Evolutionary conservation across 257 asterid species (phyloP).

Genomic region (Solanum etuberosum): DNA sequence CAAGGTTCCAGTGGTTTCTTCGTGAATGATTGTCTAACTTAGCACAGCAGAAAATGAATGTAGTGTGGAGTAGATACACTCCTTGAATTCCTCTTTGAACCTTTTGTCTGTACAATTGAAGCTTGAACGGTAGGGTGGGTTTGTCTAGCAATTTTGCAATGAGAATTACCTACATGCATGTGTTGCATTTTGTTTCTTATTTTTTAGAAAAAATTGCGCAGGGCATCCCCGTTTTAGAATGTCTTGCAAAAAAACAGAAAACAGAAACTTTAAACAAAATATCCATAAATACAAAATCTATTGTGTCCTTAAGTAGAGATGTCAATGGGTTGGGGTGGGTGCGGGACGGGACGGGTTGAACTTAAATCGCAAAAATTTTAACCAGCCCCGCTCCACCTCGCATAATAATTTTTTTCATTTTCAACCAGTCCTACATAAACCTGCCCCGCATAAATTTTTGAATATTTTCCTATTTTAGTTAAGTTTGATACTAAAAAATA

Average conservation of each 20-base stretch:
- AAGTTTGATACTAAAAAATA: no score
- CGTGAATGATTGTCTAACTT: background rate
- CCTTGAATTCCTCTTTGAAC: background rate
- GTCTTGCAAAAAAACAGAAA: background rate
- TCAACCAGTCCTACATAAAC: no score
- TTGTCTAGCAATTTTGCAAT: background rate
- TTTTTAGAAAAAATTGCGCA: background rate
- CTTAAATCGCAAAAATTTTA: no score
- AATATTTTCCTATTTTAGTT: no score
- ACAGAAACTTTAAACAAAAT: background rate
- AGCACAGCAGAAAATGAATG: background rate
- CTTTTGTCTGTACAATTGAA: background rate
- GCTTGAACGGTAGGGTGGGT: background rate
- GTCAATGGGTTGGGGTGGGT: no score
- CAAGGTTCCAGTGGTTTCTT: slow-evolving; percentile 54
- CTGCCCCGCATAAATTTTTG: no score
- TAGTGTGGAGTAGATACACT: background rate
- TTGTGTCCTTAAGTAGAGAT: no score
- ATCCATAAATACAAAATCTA: background rate
- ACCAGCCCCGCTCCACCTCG: no score
- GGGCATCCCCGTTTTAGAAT: background rate
- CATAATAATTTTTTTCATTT: no score
- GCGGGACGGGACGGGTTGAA: no score
- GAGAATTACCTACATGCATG: background rate
- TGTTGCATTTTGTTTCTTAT: background rate